Evolutionary conservation across 1,284 basidiomycete genomes (phyloP), one percentile per base, ranked within the genome.

Genomic region (Sanguinoderma infundibulare): DNA sequence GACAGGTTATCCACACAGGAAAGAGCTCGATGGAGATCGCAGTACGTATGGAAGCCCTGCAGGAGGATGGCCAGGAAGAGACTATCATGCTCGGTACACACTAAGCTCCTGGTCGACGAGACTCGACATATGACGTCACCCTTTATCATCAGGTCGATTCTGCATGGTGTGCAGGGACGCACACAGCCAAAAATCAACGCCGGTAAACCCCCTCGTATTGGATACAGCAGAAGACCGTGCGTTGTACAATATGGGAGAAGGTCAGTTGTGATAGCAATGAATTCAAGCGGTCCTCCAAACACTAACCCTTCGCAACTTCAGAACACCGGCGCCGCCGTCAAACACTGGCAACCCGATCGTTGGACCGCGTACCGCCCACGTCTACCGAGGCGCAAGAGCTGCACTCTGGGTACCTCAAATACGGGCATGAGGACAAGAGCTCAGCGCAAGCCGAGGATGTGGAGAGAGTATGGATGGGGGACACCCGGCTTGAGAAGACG

Each of bases 101-200:
- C 0, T 20, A 14, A 63, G 67, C 39, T 15, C 30, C 20, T 52
- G 55, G 47, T 20, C 39, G 24, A 26, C 22, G 20, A 30, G 12
- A 46, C 39, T 32, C 9, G 51, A 35, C 40, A 2, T 22, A 14
- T 39, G 17, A 35, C 20, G 30, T 38, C 36, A 61, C 10, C 57
- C 49, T 30, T 17, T 39, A 28, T 20, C 5, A 32, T 0, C 51
- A 87, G 88, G 88, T 28, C 81, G 88, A 14, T 90, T 94, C 75
- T 89, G 89, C 0, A 94, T 94, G 92, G 92, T 94, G 5, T 92
- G 90, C 70, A 80, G 91, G 63, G 88, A 94, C 70, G 83, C 89
- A 2, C 74, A 75, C 44, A 91, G 89, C 0, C 86, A 89, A 67
- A 83, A 81, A 60, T 87, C 91, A 0, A 79, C 82, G 38, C 75